Conservation (phyloP, 495 filamentous ascomycete genomes). For the Penicillium samsonianum region DNA sequence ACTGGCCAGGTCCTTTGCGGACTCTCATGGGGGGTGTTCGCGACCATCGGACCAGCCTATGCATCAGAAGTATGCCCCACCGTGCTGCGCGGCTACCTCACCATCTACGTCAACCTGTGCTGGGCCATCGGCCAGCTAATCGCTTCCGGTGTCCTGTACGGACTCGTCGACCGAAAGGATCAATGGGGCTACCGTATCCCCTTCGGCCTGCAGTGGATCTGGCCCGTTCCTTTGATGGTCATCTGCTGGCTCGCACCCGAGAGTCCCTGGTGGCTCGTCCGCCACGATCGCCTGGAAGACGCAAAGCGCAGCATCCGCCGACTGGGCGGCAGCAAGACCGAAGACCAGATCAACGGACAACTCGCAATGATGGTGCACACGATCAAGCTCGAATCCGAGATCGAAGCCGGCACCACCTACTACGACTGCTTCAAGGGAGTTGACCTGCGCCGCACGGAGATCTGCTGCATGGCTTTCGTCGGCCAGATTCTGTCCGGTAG, state of each 20-base stretch:
- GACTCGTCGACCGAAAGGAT: slow-evolving; percentile 40
- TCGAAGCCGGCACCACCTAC: slow-evolving; percentile 60
- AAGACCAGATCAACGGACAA: slow-evolving; percentile 41
- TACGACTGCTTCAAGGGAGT: slow-evolving; percentile 71
- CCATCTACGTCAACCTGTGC: slow-evolving; percentile 64
- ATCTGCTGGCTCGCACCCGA: slow-evolving; percentile 61
- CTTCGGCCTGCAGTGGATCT: slow-evolving; percentile 67
- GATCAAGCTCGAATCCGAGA: slow-evolving; percentile 57
- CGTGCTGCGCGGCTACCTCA: slow-evolving; percentile 56
- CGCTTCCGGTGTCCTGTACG: slow-evolving; percentile 54
- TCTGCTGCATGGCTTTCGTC: slow-evolving; percentile 66
- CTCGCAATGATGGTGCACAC: slow-evolving; percentile 64
- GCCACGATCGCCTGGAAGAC: slow-evolving; percentile 53
- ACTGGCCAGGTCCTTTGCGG: slow-evolving; percentile 49
- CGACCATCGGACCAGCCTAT: slow-evolving; percentile 60
- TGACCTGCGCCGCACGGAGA: slow-evolving; percentile 70
- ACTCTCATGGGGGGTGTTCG: slow-evolving; percentile 54
- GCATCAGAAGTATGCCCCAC: slow-evolving; percentile 63
- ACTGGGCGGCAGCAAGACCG: slow-evolving; percentile 52
- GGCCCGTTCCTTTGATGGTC: slow-evolving; percentile 59
- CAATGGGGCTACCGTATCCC: slow-evolving; percentile 54
- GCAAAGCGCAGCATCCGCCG: slow-evolving; percentile 44
- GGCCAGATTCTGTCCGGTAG: slow-evolving; percentile 74
- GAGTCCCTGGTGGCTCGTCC: slow-evolving; percentile 64
- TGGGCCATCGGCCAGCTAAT: slow-evolving; percentile 68